These are phyloP conservation scores for Rhodotorula paludigena DNA, from an alignment of 768 basidiomycete species.

Conservation along the genomic window DNA sequence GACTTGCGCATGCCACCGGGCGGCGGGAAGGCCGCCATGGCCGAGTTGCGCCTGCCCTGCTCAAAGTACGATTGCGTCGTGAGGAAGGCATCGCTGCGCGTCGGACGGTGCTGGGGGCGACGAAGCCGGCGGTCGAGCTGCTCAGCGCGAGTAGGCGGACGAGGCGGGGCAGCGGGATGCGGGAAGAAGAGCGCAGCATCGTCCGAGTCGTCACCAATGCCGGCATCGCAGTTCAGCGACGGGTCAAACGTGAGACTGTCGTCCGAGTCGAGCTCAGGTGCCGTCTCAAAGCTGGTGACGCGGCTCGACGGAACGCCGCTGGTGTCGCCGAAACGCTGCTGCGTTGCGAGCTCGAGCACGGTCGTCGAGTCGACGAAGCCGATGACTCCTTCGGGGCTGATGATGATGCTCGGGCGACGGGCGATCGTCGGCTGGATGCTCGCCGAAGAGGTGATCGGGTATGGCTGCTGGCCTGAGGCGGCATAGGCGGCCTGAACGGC, in stretches of 20 bases:
- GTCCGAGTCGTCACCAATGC: too few species aligned
- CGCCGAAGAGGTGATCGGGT: too few species aligned
- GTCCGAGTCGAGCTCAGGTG: background rate
- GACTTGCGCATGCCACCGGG: background rate
- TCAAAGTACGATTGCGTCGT: background rate
- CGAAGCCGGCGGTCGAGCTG: background rate
- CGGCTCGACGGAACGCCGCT: background rate
- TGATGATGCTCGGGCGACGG: background rate
- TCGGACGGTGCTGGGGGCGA: background rate
- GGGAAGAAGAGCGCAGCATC: too few species aligned
- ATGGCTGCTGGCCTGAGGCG: too few species aligned
- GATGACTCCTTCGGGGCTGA: background rate
- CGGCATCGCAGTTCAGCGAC: too few species aligned
- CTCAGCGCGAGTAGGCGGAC: background rate
- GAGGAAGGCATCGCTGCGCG: background rate
- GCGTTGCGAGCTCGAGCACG: conserved; percentile 6
- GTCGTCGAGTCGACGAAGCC: background rate
- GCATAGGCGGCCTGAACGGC: too few species aligned
- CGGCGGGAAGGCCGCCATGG: background rate
- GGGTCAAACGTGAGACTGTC: too few species aligned
- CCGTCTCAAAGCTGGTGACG: background rate
- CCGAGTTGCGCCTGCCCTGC: conserved; percentile 19
- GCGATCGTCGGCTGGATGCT: too few species aligned
- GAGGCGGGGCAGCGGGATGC: background rate
- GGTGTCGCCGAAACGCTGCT: background rate